Evolutionary conservation across 352 stramenopile genomes (phyloP), one percentile per base, ranked within the genome.

Genomic region (Phytophthora sansomeana): DNA sequence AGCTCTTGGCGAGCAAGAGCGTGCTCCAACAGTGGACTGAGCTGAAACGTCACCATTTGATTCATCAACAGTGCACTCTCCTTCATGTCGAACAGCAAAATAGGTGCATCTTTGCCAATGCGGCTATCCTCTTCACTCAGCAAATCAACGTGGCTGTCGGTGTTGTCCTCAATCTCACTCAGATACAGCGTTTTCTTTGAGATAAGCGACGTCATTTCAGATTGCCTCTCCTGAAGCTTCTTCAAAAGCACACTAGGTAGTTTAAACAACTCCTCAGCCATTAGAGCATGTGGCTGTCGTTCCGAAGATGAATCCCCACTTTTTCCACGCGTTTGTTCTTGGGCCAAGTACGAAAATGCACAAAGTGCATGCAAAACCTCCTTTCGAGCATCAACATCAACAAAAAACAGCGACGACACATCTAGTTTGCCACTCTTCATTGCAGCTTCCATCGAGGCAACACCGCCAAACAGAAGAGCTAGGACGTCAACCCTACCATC

Each of bases 41-140:
- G 60, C 49, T 96, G 89, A 46, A 95, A 90, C 5, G 80, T 77
- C 7, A 96, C 87, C 24, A 95, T 72, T 9, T 81, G 69, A 38
- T 90, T 72, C 57, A 93, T 81, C 7, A 95, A 56, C 30, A 62
- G 17, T 4, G 83, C 76, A 55, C 80, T 91, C 39, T 92, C 81
- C 43, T 89, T 87, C 78, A 92, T 88, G 42, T 93, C 83, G 30
- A 95, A 93, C 11, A 95, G 63, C 69, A 95, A 49, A 49, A 95
- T 91, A 6, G 87, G 87, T 13, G 82, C 84, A 67, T 95, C 84
- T 53, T 87, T 89, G 57, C 82, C 82, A 42, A 91, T 80, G 2
- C 78, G 82, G 29, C 72, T 80, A 30, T 89, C 80, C 53, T 87
- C 78, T 56, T 85, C 78, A 13, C 72, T 86, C 9, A 85, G 51